Percentiles rank a stretch among this genome's conserved stretches.
Evolutionary conservation across 345 rosid genomes (phyloP).

Genomic region (Dimocarpus longan): DNA sequence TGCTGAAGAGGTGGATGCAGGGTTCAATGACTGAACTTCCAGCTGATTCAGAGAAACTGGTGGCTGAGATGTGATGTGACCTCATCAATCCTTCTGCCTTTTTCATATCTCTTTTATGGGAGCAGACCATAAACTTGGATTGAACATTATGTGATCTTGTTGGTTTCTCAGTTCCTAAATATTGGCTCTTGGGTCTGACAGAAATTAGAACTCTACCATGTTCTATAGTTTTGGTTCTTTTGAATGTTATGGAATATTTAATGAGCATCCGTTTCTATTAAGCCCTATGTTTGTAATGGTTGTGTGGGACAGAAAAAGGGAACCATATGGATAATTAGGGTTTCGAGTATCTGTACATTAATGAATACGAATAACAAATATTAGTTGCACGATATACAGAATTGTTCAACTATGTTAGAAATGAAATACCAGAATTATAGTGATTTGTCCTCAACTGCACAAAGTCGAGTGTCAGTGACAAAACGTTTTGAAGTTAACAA

Average conservation of each 20-base stretch:
- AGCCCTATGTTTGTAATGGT: not conserved
- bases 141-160: not conserved
- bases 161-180: constrained; percentile 21
- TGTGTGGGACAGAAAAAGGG: not conserved
- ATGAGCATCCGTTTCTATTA: not conserved
- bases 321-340: no score
- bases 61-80: constrained; percentile 80
- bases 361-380: no score
- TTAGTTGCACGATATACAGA: not conserved
- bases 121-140: constrained; percentile 1
- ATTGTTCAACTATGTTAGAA: no score
- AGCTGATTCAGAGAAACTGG: constrained; percentile 36
- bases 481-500: no score
- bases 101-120: not conserved
- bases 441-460: no score
- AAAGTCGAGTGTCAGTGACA: no score
- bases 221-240: not conserved
- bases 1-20: constrained; percentile 84
- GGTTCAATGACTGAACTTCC: constrained; percentile 42
- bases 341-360: no score
- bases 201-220: not conserved
- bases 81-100: not conserved
- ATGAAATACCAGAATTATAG: no score
- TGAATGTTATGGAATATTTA: not conserved
- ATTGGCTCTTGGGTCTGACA: constrained; percentile 9